These are phyloP conservation scores for Talaromyces nanjingensis DNA, from an alignment of 495 filamentous ascomycete genomes.

Conservation along the genomic window DNA sequence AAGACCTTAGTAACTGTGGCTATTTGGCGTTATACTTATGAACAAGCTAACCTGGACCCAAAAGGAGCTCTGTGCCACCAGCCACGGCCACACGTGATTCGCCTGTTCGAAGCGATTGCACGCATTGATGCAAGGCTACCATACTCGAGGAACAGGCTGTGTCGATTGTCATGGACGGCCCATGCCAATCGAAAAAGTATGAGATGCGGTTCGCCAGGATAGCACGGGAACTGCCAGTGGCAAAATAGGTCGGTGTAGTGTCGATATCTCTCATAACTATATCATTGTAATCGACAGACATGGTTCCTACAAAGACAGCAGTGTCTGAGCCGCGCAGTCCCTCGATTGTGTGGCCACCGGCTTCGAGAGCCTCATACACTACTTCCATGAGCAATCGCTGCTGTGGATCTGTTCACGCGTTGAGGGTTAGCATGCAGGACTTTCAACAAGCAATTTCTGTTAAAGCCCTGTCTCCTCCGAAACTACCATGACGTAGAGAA, in stretches of 20 bases:
- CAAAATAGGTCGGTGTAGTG: conserved; percentile 16
- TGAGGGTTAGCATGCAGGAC: too few relatives aligned
- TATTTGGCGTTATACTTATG: too few relatives aligned
- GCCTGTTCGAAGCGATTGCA: conserved; percentile 29
- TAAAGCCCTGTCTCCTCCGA: too few relatives aligned
- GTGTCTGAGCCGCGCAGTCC: too few relatives aligned
- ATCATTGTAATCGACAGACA: conserved; percentile 43
- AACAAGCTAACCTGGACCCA: not conserved
- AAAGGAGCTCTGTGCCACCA: conserved; percentile 15
- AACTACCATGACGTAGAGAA: too few relatives aligned
- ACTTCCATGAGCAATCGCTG: too few relatives aligned
- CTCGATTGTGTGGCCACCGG: too few relatives aligned
- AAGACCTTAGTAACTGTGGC: too few relatives aligned
- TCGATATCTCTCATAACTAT: conserved; percentile 36
- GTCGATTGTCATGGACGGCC: conserved; percentile 50
- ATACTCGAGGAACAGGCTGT: conserved; percentile 53
- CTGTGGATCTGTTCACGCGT: too few relatives aligned
- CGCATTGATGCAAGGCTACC: conserved; percentile 32
- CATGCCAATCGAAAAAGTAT: conserved; percentile 50
- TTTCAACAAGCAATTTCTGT: too few relatives aligned
- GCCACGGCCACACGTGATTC: conserved; percentile 25
- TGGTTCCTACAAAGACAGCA: conserved; percentile 9
- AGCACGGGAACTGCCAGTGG: conserved; percentile 7
- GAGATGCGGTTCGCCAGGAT: conserved; percentile 49
- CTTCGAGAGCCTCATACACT: too few relatives aligned